These are phyloP conservation scores for Cyclotella kingstonii DNA, from an alignment of 108 stramenopile genomes.

Conservation along the genomic window DNA sequence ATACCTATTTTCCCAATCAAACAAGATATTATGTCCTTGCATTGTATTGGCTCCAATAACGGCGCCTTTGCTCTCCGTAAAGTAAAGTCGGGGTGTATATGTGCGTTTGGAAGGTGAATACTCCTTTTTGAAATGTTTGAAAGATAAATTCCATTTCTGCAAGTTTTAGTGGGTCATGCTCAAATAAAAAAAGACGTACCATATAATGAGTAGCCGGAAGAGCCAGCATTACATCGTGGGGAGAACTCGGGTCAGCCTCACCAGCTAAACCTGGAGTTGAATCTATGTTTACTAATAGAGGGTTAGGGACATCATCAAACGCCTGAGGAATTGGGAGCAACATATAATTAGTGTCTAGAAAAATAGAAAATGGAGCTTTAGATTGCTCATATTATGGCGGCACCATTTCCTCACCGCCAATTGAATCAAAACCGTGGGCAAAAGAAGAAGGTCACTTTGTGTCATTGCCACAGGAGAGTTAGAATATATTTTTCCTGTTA, in stretches of 20 bases:
- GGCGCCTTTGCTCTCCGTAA: constrained; percentile 83
- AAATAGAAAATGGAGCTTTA: too few species aligned
- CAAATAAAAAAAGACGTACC: too few species aligned
- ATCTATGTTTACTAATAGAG: constrained; percentile 7
- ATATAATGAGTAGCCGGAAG: constrained; percentile 31
- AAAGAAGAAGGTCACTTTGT: constrained; percentile 46
- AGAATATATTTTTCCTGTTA: constrained; percentile 42
- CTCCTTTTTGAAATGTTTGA: too few species aligned
- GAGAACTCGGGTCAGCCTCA: constrained; percentile 54
- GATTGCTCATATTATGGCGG: too few species aligned
- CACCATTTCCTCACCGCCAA: too few species aligned
- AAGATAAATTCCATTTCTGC: too few species aligned
- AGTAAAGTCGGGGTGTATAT: constrained; percentile 77
- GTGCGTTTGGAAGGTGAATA: constrained; percentile 41
- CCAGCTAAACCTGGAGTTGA: constrained; percentile 27
- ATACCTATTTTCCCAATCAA: constrained; percentile 76
- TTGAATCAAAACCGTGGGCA: constrained; percentile 58
- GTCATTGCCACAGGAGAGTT: constrained; percentile 34
- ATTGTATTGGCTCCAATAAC: constrained; percentile 95
- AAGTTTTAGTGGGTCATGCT: too few species aligned
- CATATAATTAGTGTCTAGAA: too few species aligned
- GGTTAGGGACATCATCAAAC: constrained; percentile 43
- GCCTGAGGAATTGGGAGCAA: too few species aligned
- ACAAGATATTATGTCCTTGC: constrained; percentile 88
- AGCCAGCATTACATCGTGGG: constrained; percentile 47